These are phyloP conservation scores for Fusarium brachygibbosum DNA, from an alignment of 2,329 filamentous ascomycete species.

Conservation along the genomic window DNA sequence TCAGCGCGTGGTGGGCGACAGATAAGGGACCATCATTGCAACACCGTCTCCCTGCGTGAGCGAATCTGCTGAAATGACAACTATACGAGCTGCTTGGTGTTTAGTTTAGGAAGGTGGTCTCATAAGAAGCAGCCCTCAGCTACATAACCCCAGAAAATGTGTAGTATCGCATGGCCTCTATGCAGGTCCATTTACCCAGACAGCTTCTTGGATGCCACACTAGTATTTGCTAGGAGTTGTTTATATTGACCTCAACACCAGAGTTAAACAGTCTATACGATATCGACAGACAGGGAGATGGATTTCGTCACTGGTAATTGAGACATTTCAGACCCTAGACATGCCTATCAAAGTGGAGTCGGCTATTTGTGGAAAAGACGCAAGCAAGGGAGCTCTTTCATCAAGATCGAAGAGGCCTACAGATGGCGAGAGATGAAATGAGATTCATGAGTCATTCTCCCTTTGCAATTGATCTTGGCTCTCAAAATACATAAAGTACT, in stretches of 20 bases:
- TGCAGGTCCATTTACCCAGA: background rate
- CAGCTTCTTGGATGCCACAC: background rate
- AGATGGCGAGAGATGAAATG: background rate
- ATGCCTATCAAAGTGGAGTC: slow-evolving; percentile 1
- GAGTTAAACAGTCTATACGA: background rate
- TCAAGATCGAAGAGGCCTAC: background rate
- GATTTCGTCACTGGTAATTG: slow-evolving; percentile 11
- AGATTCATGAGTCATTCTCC: background rate
- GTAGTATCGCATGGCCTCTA: slow-evolving; percentile 1
- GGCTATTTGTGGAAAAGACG: slow-evolving; percentile 19
- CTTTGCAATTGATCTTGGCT: background rate
- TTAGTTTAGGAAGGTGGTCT: slow-evolving; percentile 5
- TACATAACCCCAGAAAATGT: background rate
- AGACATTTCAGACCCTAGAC: slow-evolving; percentile 11
- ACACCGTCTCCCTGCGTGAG: background rate
- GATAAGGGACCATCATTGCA: background rate
- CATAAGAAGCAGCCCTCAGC: background rate
- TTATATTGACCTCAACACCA: background rate
- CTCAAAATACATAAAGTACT: background rate
- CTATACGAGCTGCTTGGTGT: background rate
- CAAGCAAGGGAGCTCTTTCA: background rate
- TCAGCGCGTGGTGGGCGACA: background rate
- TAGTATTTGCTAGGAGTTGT: background rate
- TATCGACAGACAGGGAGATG: background rate
- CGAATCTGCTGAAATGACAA: background rate